These are phyloP conservation scores for Cryptococcus hybrid DNA, from an alignment of 1,284 basidiomycete genomes.

Conservation along the genomic window DNA sequence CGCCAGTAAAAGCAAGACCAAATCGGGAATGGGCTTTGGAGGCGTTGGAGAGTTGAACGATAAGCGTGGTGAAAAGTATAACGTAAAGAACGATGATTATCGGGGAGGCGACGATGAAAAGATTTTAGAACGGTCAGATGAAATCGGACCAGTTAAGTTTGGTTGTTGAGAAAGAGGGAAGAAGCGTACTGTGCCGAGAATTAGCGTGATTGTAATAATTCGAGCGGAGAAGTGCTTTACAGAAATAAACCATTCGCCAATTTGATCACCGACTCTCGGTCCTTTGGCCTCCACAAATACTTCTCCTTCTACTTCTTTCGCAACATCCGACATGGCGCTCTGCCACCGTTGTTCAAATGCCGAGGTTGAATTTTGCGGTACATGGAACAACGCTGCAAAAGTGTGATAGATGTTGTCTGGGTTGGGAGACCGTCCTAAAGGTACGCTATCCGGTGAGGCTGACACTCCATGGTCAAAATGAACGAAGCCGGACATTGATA, in stretches of 20 bases:
- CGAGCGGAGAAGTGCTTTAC: conserved; percentile 10
- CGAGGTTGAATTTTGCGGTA: conserved; percentile 9
- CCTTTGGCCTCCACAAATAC: conserved; percentile 36
- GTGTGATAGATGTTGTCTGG: conserved; percentile 28
- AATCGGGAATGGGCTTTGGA: conserved; percentile 84
- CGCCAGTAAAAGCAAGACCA: conserved; percentile 89
- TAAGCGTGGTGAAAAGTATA: conserved; percentile 74
- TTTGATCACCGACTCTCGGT: conserved; percentile 10
- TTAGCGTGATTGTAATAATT: not conserved
- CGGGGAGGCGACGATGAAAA: conserved; percentile 27
- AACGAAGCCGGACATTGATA: conserved; percentile 3
- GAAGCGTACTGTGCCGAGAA: not conserved
- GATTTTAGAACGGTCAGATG: not conserved
- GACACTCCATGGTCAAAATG: conserved; percentile 2
- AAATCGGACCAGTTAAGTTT: not conserved
- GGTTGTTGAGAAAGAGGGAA: not conserved
- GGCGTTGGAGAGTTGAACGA: conserved; percentile 72
- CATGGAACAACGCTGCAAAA: conserved; percentile 27
- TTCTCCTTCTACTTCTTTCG: conserved; percentile 29
- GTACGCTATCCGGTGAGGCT: not conserved
- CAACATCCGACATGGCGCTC: conserved; percentile 8
- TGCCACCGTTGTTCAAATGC: conserved; percentile 28
- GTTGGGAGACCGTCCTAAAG: not conserved
- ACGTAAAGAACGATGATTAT: conserved; percentile 78
- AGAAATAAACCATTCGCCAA: conserved; percentile 24